A percentile compares a stretch with the other conserved stretches of the same genome.
Conservation (phyloP, 2,329 filamentous ascomycete species). For the Emericellopsis cladophorae region DNA sequence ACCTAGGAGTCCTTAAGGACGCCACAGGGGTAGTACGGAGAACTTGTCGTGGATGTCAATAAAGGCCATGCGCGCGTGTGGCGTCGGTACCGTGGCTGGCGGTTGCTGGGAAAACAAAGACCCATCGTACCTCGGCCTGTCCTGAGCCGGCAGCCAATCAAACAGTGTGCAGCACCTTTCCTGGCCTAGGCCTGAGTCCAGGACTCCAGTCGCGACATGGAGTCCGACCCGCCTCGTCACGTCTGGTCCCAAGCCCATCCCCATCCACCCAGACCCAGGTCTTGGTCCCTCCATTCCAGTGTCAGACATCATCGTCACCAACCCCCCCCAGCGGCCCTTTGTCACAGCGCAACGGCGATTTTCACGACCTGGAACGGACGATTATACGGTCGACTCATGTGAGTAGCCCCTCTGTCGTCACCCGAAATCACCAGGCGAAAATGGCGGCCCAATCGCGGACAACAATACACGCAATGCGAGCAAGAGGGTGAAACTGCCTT, state of each 20-base stretch:
- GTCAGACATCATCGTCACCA: neutral
- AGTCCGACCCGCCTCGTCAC: no score
- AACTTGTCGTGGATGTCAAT: neutral
- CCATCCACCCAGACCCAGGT: neutral
- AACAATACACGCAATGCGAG: no score
- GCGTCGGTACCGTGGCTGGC: neutral
- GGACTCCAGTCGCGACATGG: neutral
- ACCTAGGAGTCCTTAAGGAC: neutral
- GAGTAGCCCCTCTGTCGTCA: no score
- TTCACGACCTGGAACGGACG: neutral
- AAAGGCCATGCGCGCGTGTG: neutral
- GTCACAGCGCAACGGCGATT: neutral
- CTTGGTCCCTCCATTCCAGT: neutral
- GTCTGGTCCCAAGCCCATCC: neutral
- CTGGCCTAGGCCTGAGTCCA: neutral
- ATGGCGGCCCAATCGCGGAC: no score
- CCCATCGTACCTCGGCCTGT: neutral
- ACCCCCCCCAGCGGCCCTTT: no score
- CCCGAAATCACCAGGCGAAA: no score
- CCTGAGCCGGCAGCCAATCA: neutral
- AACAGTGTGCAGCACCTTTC: neutral
- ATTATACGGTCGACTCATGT: neutral
- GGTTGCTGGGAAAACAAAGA: conserved; percentile 1
- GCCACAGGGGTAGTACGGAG: neutral
- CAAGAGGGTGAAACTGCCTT: no score